Base-by-base conservation (phyloP, 495 filamentous ascomycete genomes). In the Trichodelitschia bisporula region DNA sequence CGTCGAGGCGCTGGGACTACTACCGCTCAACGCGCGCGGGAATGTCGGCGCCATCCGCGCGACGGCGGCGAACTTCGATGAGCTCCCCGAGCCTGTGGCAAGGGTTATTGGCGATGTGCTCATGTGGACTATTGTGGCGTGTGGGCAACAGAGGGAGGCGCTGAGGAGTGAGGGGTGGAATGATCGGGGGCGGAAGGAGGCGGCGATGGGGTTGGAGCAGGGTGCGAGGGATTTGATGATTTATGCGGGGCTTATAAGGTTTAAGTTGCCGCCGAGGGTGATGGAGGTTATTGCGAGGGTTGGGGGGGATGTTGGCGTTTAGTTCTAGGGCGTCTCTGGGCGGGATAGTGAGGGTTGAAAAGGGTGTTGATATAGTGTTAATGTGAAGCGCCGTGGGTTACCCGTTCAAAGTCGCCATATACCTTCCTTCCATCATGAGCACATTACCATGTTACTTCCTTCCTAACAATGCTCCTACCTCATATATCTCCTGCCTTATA, bases 181-280 rank as follows among this genome's bases (percentile, higher is more conserved):
- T 31, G 80, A 64, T 32, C 64, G 71, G 32, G 71, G 69, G 36
- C 70, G 69, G 39, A 58, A 64, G 34, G 59, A 62, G 33, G 63
- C 86, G 50, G 61, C 71, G 14, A 66, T 71, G 24, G 56, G 71
- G 40, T 53, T 90, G 40, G 64, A 73, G 48, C 62, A 70, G 41
- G 74, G 68, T 44, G 78, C 71, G 29, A 73, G 76, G 43, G 86
- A 92, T 52, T 48, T 91, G 33, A 89, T 84, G 60, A 69, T 89
- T 19, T 97, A 92, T 55, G 84, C 84, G 10, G 83, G 86, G 17
- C 70, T 91, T 61, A 65, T 97, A 41, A 71, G 78, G 46, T 97
- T 90, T 50, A 69, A 83, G 36, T 57, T 93, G 39, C 64, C 68
- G 6, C 62, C 67, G 16, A 58, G 62, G 41, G 61, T 90, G 20